Conservation (phyloP, 305 asterid species). For the Fraxinus baroniana region DNA sequence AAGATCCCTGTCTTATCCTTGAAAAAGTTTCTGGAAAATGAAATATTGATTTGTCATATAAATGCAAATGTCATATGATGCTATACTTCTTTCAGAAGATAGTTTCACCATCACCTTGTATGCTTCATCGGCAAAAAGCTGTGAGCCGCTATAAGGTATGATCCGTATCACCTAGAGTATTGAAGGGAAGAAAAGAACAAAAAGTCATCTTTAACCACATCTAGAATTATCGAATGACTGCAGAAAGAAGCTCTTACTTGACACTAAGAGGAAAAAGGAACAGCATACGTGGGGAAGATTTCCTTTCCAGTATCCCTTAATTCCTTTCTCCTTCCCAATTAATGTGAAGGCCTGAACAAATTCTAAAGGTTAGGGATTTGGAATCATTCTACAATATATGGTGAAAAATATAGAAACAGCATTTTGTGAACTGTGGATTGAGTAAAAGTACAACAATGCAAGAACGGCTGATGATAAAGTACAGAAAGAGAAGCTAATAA, state of each 20-base stretch:
- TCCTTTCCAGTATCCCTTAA: constrained; percentile 97
- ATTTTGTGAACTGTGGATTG: not conserved
- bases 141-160: constrained; percentile 85
- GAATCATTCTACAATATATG: not conserved
- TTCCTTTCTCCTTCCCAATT: constrained; percentile 77
- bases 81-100: not conserved
- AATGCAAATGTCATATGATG: constrained; percentile 1
- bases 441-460: not conserved
- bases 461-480: not conserved
- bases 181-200: not conserved
- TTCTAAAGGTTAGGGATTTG: constrained; percentile 19
- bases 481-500: not conserved
- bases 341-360: constrained; percentile 61
- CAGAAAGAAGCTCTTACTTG: constrained; percentile 11
- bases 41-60: constrained; percentile 19
- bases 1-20: constrained; percentile 67
- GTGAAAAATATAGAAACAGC: constrained; percentile 7
- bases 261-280: not conserved
- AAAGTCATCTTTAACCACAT: not conserved
- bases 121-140: constrained; percentile 83
- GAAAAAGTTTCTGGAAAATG: constrained; percentile 57
- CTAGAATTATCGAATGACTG: not conserved
- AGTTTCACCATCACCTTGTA: constrained; percentile 65
- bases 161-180: constrained; percentile 68
- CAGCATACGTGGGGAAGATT: constrained; percentile 74